A percentile compares a stretch with the other conserved stretches of the same genome.
phyloP scores from a whole-genome alignment of 2,329 filamentous ascomycete genomes.

The Claviceps citrina region DNA sequence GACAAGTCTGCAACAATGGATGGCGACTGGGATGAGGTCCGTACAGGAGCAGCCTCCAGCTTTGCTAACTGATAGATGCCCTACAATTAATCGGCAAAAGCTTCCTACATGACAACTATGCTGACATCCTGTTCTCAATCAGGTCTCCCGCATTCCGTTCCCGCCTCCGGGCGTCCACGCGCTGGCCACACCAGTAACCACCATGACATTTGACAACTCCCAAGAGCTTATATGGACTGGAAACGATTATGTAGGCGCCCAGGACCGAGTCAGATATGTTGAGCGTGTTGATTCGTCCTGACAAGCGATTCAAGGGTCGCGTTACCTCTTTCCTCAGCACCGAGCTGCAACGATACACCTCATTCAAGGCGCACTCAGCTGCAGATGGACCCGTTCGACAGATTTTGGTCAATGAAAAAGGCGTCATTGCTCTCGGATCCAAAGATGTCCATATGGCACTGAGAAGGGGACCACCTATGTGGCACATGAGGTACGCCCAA shows the following conservation, averaged over 20 bases:
- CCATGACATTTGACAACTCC: slow-evolving; percentile 74
- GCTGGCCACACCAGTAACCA: slow-evolving; percentile 55
- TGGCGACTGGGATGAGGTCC: slow-evolving; percentile 52
- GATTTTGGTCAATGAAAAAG: slow-evolving; percentile 79
- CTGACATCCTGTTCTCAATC: slow-evolving; percentile 6
- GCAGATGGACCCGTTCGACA: slow-evolving; percentile 71
- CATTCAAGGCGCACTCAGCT: slow-evolving; percentile 62
- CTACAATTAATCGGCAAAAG: background rate
- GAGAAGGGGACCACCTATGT: slow-evolving; percentile 67
- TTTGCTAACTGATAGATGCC: background rate
- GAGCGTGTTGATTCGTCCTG: slow-evolving; percentile 8
- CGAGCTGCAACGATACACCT: slow-evolving; percentile 79
- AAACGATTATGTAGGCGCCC: slow-evolving; percentile 60
- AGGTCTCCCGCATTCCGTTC: slow-evolving; percentile 71
- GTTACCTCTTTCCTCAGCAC: slow-evolving; percentile 77
- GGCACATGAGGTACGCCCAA: slow-evolving; percentile 59
- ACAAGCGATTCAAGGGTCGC: slow-evolving; percentile 48
- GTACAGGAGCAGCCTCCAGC: slow-evolving; percentile 13
- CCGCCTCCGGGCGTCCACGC: slow-evolving; percentile 60
- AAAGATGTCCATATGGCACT: slow-evolving; percentile 80
- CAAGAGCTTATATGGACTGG: slow-evolving; percentile 90
- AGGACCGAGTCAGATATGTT: background rate
- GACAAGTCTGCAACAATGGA: slow-evolving; percentile 38
- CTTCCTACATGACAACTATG: background rate
- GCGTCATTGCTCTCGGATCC: slow-evolving; percentile 70